phyloP scores from a whole-genome alignment of 148 eudicot genomes.

The Rhododendron vialii region DNA sequence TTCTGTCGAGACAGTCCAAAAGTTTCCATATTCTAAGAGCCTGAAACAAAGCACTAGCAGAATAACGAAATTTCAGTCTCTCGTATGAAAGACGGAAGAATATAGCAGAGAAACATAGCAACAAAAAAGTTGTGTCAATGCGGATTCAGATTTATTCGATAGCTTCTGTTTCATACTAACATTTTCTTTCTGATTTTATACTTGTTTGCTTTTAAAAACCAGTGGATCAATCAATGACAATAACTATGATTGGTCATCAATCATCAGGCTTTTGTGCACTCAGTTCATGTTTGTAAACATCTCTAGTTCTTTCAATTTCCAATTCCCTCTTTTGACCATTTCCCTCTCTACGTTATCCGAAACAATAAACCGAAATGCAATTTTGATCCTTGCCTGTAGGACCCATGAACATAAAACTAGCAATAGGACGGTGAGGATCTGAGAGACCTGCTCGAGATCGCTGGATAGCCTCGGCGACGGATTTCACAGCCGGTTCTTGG shows the following conservation, averaged over 20 bases:
- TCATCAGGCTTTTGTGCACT: background rate
- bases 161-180: background rate
- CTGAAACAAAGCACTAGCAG: background rate
- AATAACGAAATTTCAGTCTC: background rate
- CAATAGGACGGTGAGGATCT: conserved; percentile 91
- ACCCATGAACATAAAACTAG: conserved; percentile 97
- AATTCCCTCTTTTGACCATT: background rate
- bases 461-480: conserved; percentile 95
- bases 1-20: background rate
- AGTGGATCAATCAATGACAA: background rate
- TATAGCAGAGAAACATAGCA: background rate
- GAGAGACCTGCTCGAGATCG: conserved; percentile 93
- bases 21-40: background rate
- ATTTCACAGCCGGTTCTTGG: conserved; percentile 76
- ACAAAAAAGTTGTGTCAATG: background rate
- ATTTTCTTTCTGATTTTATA: background rate
- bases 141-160: background rate
- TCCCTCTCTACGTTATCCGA: background rate
- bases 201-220: background rate
- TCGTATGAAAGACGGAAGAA: background rate
- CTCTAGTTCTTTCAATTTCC: background rate
- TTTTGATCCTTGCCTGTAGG: conserved; percentile 44
- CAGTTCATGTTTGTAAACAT: background rate
- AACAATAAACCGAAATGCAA: background rate
- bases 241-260: background rate